Evolutionary conservation across 257 asterid genomes (phyloP).

Genomic region (Linderniella brevidens): DNA sequence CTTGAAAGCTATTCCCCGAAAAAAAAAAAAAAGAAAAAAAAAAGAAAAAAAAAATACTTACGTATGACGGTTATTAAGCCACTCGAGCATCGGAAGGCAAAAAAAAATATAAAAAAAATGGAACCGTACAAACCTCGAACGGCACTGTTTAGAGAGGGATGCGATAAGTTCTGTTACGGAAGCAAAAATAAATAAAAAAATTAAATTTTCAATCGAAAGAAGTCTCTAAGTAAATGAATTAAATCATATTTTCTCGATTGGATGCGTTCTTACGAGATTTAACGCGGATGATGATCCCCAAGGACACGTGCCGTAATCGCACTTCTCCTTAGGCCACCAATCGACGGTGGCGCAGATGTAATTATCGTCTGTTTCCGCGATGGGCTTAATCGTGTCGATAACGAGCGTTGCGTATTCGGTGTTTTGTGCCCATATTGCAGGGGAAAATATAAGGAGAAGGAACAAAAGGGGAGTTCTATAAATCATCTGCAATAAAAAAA

Average conservation of each 20-base stretch:
- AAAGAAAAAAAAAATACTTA: background rate
- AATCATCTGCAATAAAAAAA: no score
- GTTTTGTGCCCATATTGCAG: conserved; percentile 27
- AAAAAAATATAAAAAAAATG: no score
- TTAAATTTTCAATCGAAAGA: background rate
- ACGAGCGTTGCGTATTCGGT: conserved; percentile 24
- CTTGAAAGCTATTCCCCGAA: background rate
- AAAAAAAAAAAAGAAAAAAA: background rate
- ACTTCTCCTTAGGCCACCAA: conserved; percentile 97
- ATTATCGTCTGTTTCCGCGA: conserved; percentile 56
- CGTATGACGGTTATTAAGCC: background rate
- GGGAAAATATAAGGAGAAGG: conserved; percentile 23
- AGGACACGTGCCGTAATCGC: conserved; percentile 67
- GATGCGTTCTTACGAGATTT: conserved; percentile 18
- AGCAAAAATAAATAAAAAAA: background rate
- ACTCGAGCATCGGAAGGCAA: background rate
- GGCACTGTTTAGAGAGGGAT: background rate
- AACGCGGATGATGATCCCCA: conserved; percentile 67
- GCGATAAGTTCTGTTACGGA: conserved; percentile 1
- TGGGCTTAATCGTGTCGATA: conserved; percentile 26
- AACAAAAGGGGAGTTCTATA: no score
- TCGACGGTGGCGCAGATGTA: conserved; percentile 85
- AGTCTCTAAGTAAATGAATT: background rate
- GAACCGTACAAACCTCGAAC: background rate
- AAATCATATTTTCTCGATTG: no score